Evolutionary conservation across 176 grass and related monocot genomes (phyloP), one percentile per base, ranked within the genome.

Genomic region (Eleusine coracana): DNA sequence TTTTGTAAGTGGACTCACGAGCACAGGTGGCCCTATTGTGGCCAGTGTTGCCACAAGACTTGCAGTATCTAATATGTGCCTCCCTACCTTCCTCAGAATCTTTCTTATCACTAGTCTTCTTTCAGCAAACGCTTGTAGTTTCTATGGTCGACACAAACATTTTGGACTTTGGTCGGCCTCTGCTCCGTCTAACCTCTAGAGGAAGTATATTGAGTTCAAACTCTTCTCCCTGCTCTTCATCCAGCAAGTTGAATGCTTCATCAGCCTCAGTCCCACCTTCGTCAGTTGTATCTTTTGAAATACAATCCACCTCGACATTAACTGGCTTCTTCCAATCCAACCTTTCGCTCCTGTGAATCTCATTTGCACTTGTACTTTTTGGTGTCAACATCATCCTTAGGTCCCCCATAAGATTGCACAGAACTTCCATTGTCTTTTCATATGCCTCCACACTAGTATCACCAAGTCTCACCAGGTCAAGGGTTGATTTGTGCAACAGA

Each of bases 21-120:
- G 23, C 70, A 31, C 70, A 51, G 13, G 70, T 73, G 5, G 5
- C 3, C 0, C 46, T 74, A 15, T 74, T 74, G 48, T 74, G 71
- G 0, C 71, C 71, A 54, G 0, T 2, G 0, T 4, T 8, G 3
- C 46, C 71, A 54, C 71, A 74, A 0, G 16, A 3, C 0, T 16
- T 10, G 10, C 48, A 74, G 0, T 52, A 74, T 2, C 71, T 74
- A 8, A 54, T 74, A 0, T 74, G 48, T 46, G 31, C 36, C 29
- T 13, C 4, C 17, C 3, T 46, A 6, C 10, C 0, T 4, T n/a
- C 21, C 1, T 0, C 21, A 2, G 23, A 0, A 17, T 0, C 11
- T 3, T 0, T 11, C 9, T 10, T 1, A 21, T 0, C 17, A 3
- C 8, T 16, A 3, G 18, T 41, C 1, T 31, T 50, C 44, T 34